These are phyloP conservation scores for Talaromyces funiculosus DNA, from an alignment of 2,329 filamentous ascomycete species.

Conservation along the genomic window DNA sequence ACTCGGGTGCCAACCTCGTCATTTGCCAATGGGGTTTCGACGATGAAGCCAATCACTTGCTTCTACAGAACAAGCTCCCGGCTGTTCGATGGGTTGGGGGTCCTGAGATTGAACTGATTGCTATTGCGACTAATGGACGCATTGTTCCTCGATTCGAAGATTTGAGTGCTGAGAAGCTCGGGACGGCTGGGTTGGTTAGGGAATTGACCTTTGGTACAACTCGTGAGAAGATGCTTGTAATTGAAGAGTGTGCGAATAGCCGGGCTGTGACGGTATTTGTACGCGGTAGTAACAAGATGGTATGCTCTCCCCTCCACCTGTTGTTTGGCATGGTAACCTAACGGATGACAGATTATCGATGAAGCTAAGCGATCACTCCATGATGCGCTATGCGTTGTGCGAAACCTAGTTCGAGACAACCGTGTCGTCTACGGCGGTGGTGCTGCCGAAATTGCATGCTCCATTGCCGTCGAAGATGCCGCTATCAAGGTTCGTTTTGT, in stretches of 20 bases:
- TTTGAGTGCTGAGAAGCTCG: constrained; percentile 82
- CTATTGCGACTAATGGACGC: constrained; percentile 94
- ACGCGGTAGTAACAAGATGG: constrained; percentile 98
- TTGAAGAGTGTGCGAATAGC: constrained; percentile 98
- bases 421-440: constrained; percentile 96
- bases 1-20: constrained; percentile 90
- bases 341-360: constrained; percentile 72
- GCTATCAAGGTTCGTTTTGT: constrained; percentile 61
- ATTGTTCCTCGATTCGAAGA: constrained; percentile 98
- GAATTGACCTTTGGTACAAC: constrained; percentile 98
- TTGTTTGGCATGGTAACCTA: neutral
- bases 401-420: constrained; percentile 93
- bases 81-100: constrained; percentile 97
- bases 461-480: constrained; percentile 88
- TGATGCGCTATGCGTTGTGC: constrained; percentile 93
- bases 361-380: constrained; percentile 97
- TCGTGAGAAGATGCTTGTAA: constrained; percentile 98
- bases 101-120: constrained; percentile 96
- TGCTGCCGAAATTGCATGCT: constrained; percentile 95
- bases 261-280: constrained; percentile 95
- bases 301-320: constrained; percentile 36
- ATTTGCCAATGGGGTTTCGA: constrained; percentile 99
- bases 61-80: constrained; percentile 91
- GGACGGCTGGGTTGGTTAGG: constrained; percentile 78
- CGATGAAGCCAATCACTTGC: constrained; percentile 94